These are phyloP conservation scores for Herpetomonas samuelpessoai DNA, from an alignment of 208 protist species.

Conservation along the genomic window DNA sequence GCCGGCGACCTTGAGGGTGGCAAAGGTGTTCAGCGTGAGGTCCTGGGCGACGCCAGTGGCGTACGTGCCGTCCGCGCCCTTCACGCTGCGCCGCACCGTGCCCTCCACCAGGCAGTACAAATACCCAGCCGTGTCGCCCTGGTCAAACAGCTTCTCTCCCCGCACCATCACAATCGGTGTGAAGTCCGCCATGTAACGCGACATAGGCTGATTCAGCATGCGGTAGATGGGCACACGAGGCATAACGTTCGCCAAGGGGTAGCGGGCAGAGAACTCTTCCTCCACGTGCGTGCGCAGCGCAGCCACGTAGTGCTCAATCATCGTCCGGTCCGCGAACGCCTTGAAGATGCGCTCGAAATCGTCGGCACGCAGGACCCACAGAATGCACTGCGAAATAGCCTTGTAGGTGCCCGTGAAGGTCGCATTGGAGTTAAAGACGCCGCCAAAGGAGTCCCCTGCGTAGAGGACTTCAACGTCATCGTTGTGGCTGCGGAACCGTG, in stretches of 20 bases:
- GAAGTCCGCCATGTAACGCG: constrained; percentile 64
- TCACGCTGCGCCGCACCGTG: constrained; percentile 43
- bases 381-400: constrained; percentile 71
- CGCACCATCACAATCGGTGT: constrained; percentile 57
- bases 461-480: constrained; percentile 34
- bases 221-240: constrained; percentile 80
- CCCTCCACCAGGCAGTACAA: constrained; percentile 86
- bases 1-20: constrained; percentile 38
- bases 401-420: constrained; percentile 60
- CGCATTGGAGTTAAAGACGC: constrained; percentile 62
- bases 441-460: constrained; percentile 60
- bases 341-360: constrained; percentile 71
- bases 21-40: constrained; percentile 53
- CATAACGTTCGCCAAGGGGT: constrained; percentile 38
- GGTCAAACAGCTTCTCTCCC: constrained; percentile 70
- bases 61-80: constrained; percentile 38
- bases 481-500: not conserved
- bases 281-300: constrained; percentile 38
- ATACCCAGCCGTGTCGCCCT: constrained; percentile 60
- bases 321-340: constrained; percentile 43
- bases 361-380: constrained; percentile 56
- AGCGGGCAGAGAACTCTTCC: constrained; percentile 40
- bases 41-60: constrained; percentile 42
- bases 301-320: constrained; percentile 54
- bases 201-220: constrained; percentile 25